Percentiles rank a stretch among this genome's conserved stretches.
phyloP scores from a whole-genome alignment of 352 stramenopile species.

The Globisporangium cederbergense region DNA sequence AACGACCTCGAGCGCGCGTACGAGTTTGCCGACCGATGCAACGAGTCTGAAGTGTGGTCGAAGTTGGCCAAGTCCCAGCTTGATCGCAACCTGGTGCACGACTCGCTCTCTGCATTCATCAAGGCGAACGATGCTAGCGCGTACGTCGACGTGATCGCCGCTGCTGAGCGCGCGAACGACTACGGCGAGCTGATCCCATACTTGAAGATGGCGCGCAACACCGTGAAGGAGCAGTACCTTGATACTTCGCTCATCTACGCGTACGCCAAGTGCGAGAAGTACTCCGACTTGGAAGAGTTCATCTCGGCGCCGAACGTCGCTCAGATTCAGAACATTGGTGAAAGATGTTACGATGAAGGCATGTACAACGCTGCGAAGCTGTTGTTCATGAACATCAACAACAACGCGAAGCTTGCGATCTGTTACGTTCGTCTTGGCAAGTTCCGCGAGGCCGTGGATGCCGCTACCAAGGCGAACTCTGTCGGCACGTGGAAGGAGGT shows the following conservation, averaged over 20 bases:
- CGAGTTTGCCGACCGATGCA: slow-evolving; percentile 98
- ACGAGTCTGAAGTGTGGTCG: slow-evolving; percentile 98
- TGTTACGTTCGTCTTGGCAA: slow-evolving; percentile 99
- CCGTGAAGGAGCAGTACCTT: slow-evolving; percentile 98
- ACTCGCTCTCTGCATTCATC: slow-evolving; percentile 99
- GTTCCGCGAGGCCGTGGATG: slow-evolving; percentile 99
- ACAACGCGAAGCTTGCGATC: slow-evolving; percentile 99
- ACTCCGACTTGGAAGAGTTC: slow-evolving; percentile 99
- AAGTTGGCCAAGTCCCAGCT: slow-evolving; percentile 98
- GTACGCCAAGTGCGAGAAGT: slow-evolving; percentile 98
- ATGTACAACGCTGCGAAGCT: slow-evolving; percentile 99
- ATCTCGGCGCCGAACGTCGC: slow-evolving; percentile 99
- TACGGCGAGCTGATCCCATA: slow-evolving; percentile 98
- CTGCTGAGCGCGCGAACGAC: slow-evolving; percentile 95
- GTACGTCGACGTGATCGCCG: slow-evolving; percentile 97
- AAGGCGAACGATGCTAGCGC: slow-evolving; percentile 97
- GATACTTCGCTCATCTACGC: slow-evolving; percentile 99
- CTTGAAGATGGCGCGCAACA: slow-evolving; percentile 99
- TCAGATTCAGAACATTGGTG: slow-evolving; percentile 99
- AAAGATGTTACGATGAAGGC: slow-evolving; percentile 97
- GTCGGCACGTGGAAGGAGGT: slow-evolving; percentile 99
- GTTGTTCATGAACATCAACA: slow-evolving; percentile 99
- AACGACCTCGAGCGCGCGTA: slow-evolving; percentile 98
- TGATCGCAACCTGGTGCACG: slow-evolving; percentile 93
- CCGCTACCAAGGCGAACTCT: slow-evolving; percentile 98